Conservation (phyloP, 495 filamentous ascomycete genomes). For the Neurospora intermedia region DNA sequence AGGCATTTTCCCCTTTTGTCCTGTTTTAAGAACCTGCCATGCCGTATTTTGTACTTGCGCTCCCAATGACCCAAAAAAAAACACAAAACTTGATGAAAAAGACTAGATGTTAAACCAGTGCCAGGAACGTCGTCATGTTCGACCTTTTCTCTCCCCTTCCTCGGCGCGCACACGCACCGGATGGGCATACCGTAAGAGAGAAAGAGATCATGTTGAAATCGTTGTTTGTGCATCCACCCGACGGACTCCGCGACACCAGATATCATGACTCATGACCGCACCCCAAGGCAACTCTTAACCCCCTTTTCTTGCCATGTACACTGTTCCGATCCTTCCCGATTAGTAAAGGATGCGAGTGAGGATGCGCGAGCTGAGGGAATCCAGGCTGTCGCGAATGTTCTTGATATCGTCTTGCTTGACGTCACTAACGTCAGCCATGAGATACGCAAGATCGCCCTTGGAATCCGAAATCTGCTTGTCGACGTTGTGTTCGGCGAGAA, state of each 20-base stretch:
- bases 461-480: constrained; percentile 97
- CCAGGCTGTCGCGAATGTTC: constrained; percentile 71
- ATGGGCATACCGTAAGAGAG: neutral
- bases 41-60: neutral
- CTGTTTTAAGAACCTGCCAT: neutral
- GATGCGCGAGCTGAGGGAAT: constrained; percentile 72
- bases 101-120: neutral
- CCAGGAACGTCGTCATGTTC: neutral
- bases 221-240: constrained; percentile 3
- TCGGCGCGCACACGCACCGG: neutral
- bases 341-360: constrained; percentile 84
- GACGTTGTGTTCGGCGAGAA: constrained; percentile 90
- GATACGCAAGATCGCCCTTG: constrained; percentile 85
- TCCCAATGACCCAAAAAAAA: neutral
- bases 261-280: constrained; percentile 1
- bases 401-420: constrained; percentile 74
- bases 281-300: neutral
- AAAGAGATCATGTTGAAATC: constrained; percentile 12
- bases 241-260: constrained; percentile 14
- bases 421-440: constrained; percentile 95
- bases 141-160: neutral
- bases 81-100: neutral
- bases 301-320: neutral
- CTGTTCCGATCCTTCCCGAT: constrained; percentile 9
- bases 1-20: neutral